Conservation (phyloP, 495 filamentous ascomycete genomes). For the Niebla homalea region DNA sequence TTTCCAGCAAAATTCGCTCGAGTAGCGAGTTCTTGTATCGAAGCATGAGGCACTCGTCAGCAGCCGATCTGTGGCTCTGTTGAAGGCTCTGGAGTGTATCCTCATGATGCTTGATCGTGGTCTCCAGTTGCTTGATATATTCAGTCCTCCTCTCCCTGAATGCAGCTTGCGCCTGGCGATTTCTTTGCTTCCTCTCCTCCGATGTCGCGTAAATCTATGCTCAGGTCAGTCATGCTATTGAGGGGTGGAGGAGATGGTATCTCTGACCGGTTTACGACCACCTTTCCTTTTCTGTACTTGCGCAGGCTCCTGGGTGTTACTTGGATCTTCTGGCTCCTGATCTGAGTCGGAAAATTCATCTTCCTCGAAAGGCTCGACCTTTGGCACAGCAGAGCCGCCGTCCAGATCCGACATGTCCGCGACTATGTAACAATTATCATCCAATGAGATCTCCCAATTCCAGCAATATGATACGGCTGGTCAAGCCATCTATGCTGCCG, state of each 20-base stretch:
- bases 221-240: background rate
- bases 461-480: too few species aligned
- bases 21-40: conserved; percentile 96
- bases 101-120: conserved; percentile 95
- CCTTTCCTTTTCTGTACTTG: conserved; percentile 84
- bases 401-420: conserved; percentile 16
- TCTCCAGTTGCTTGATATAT: conserved; percentile 98
- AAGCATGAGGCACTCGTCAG: conserved; percentile 95
- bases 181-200: conserved; percentile 94
- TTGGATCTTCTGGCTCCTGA: conserved; percentile 45
- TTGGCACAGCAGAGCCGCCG: conserved; percentile 26
- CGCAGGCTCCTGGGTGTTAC: conserved; percentile 41
- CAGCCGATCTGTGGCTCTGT: conserved; percentile 84
- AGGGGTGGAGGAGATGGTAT: background rate
- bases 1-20: conserved; percentile 88
- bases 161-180: conserved; percentile 91
- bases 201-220: conserved; percentile 90
- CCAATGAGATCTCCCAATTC: too few species aligned
- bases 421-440: background rate
- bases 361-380: conserved; percentile 33
- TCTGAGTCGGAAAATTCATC: conserved; percentile 35
- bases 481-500: too few species aligned
- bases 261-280: conserved; percentile 86
- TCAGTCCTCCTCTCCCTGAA: conserved; percentile 94
- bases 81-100: conserved; percentile 82